phyloP scores from a whole-genome alignment of 2,329 filamentous ascomycete genomes.

The Fusarium haematococcum region DNA sequence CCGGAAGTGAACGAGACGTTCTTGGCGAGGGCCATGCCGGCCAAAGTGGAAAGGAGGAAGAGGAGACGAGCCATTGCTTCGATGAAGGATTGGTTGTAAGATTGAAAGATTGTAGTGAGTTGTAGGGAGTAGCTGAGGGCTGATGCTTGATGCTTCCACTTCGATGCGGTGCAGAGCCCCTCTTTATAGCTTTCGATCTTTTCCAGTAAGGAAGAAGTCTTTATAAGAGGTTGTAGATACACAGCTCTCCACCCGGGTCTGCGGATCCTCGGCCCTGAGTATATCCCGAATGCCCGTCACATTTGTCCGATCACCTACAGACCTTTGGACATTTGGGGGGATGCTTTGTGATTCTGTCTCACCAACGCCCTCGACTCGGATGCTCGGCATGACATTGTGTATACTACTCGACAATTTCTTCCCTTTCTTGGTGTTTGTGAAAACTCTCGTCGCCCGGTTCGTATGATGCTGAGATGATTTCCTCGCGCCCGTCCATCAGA shows the following conservation, averaged over 20 bases:
- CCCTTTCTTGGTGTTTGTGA: neutral
- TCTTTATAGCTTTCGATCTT: neutral
- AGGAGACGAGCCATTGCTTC: conserved; percentile 9
- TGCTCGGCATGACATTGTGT: neutral
- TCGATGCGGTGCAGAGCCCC: neutral
- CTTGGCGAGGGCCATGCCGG: neutral
- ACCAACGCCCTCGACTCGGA: neutral
- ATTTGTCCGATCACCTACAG: neutral
- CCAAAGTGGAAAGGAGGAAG: conserved; percentile 11
- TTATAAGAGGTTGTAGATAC: neutral
- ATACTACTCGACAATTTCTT: neutral
- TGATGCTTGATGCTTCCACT: neutral
- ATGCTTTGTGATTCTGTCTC: neutral
- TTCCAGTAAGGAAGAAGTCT: neutral
- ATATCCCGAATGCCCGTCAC: neutral
- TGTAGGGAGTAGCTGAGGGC: neutral
- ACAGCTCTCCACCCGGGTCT: neutral
- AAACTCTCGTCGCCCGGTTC: neutral
- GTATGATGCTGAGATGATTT: neutral
- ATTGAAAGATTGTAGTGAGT: neutral
- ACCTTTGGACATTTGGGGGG: neutral
- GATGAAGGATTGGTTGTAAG: neutral
- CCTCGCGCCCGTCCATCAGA: neutral
- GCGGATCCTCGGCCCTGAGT: neutral
- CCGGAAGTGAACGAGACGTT: conserved; percentile 9